phyloP scores from a whole-genome alignment of 345 rosid species.

The Populus ilicifolia region DNA sequence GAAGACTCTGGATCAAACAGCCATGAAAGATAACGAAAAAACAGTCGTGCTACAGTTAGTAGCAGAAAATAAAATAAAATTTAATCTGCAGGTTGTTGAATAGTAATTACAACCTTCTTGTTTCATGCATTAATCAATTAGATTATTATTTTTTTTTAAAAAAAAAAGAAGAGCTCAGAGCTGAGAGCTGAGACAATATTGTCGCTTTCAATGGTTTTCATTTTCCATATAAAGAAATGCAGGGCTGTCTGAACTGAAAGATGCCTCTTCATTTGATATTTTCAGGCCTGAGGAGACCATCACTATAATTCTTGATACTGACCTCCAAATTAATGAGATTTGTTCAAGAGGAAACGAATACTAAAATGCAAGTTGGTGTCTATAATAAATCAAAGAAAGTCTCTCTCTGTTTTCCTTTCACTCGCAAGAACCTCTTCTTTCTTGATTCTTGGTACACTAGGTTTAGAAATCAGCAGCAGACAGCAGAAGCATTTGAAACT shows the following conservation, averaged over 20 bases:
- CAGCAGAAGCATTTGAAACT: no score
- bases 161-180: neutral
- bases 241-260: neutral
- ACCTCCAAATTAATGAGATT: neutral
- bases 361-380: neutral
- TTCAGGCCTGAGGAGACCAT: neutral
- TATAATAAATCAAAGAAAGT: neutral
- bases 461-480: no score
- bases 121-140: no score
- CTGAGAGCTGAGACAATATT: neutral
- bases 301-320: neutral
- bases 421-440: neutral
- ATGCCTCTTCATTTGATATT: conserved; percentile 4
- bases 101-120: no score
- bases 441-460: neutral
- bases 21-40: no score
- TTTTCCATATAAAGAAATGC: neutral
- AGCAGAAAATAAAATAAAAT: neutral
- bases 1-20: no score
- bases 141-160: no score
- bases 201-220: neutral
- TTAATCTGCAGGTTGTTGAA: no score
- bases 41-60: neutral
- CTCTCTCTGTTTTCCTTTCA: neutral
- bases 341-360: neutral